Base-by-base conservation (phyloP, 192 early-diverging fungal species). In the Backusella circina region DNA sequence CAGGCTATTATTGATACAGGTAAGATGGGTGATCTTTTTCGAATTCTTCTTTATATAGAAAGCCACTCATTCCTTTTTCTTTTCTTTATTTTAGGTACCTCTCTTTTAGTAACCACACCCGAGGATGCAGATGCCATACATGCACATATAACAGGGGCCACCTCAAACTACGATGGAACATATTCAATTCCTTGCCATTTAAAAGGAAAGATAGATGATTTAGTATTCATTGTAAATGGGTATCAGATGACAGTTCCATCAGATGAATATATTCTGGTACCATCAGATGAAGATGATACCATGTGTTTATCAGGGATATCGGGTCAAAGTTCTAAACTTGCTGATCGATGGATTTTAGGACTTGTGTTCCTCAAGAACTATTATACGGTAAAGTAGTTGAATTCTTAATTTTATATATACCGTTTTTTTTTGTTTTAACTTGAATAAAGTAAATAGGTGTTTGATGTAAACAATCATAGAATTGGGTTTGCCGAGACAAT, bases 1-100 rank as follows among this genome's bases (percentile, higher is more conserved):
- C 28, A 32, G 5, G 79, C 78, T 4, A 84, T 85, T 4, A 81
- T 89, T 26, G 89, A 90, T 68, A 87, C 84, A 9, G 89, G 72
- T 73, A 23, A n/a, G 18, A 9, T 23, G 21, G n/a, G n/a, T n/a
- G n/a, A n/a, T n/a, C n/a, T n/a, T n/a, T 21, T 5, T 18, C 2
- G 6, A 54, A 65, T 18, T 64, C 18, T 38, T 39, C 39, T 38
- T 23, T 64, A n/a, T n/a, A n/a, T n/a, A n/a, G n/a, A n/a, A n/a
- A n/a, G 0, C 32, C 1, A 15, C 3, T 61, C 21, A 1, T 6
- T 0, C 36, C 10, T 23, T 50, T 36, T 72, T 35, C n/a, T 26
- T 73, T 33, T 3, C 18, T 3, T 12, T 23, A 18, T 1, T 23
- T 21, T 65, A 74, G 72, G 89, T 1, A 80, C 89, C n/a, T 83